phyloP scores from a whole-genome alignment of 2,329 filamentous ascomycete genomes.

The Graphium sp. region DNA sequence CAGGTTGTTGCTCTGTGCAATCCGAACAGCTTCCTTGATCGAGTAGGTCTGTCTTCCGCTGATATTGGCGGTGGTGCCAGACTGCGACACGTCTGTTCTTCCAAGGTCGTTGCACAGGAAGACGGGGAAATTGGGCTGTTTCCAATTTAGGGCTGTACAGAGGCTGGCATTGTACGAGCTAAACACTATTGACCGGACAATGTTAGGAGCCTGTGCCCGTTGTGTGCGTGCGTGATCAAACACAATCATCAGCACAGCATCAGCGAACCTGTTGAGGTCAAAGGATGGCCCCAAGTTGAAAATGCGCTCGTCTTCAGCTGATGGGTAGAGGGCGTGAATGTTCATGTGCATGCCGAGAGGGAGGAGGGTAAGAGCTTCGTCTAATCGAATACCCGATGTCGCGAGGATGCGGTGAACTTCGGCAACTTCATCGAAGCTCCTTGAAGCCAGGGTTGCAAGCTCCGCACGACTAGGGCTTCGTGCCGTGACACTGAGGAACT shows the following conservation, averaged over 20 bases:
- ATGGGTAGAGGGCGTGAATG: constrained; percentile 81
- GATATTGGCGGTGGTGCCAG: constrained; percentile 20
- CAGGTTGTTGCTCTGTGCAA: constrained; percentile 90
- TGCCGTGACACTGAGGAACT: constrained; percentile 43
- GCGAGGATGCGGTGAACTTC: constrained; percentile 57
- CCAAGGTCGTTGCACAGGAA: constrained; percentile 90
- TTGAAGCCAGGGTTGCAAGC: constrained; percentile 22
- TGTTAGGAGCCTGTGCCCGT: constrained; percentile 47
- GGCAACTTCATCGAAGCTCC: constrained; percentile 37
- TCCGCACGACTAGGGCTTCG: constrained; percentile 22
- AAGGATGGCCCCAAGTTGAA: constrained; percentile 56
- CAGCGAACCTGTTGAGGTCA: constrained; percentile 76
- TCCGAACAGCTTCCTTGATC: constrained; percentile 86
- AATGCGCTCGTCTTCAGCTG: constrained; percentile 50
- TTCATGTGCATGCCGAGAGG: constrained; percentile 75
- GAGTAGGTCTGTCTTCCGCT: constrained; percentile 64
- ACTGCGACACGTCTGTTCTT: constrained; percentile 28
- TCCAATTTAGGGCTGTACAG: constrained; percentile 95
- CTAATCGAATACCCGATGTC: constrained; percentile 61
- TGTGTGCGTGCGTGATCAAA: constrained; percentile 75
- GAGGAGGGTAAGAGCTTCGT: constrained; percentile 58
- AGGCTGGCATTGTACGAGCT: constrained; percentile 82
- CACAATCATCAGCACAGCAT: constrained; percentile 67
- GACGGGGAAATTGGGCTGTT: constrained; percentile 95
- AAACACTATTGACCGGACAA: constrained; percentile 78